Percentiles rank a stretch among this genome's conserved stretches.
Evolutionary conservation across 2,329 filamentous ascomycete genomes (phyloP).

Genomic region (Diaporthe sp.): DNA sequence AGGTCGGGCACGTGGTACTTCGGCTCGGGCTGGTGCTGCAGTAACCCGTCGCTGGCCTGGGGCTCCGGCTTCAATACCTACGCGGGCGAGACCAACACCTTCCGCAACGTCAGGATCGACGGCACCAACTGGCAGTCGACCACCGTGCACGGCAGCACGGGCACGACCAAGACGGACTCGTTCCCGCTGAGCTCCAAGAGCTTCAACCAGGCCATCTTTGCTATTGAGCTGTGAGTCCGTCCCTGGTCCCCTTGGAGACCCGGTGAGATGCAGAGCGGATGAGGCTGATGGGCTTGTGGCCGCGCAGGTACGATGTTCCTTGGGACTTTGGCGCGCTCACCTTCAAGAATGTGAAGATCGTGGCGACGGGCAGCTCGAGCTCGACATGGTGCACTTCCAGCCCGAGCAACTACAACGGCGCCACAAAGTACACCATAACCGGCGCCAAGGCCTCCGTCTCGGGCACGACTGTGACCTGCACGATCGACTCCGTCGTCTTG

Average conservation of each 20-base stretch:
- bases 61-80: conserved; percentile 51
- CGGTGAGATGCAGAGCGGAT: neutral
- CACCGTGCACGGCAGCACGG: conserved; percentile 43
- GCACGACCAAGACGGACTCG: conserved; percentile 43
- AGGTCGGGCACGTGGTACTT: conserved; percentile 53
- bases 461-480: conserved; percentile 54
- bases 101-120: conserved; percentile 43
- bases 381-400: conserved; percentile 46
- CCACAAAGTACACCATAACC: conserved; percentile 47
- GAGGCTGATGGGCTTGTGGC: neutral
- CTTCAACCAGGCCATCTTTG: conserved; percentile 53
- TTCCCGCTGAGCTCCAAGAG: conserved; percentile 46
- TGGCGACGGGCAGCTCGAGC: conserved; percentile 45
- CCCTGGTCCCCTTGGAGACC: neutral
- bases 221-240: conserved; percentile 50
- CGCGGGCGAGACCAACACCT: conserved; percentile 46
- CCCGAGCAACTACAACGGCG: conserved; percentile 51
- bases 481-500: conserved; percentile 56
- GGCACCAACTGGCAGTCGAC: conserved; percentile 47
- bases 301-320: conserved; percentile 43
- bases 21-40: conserved; percentile 53
- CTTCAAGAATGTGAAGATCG: conserved; percentile 59
- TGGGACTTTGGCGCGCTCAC: conserved; percentile 53
- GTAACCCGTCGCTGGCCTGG: conserved; percentile 50
- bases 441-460: conserved; percentile 47